These are phyloP conservation scores for Colletotrichum tropicale DNA, from an alignment of 2,329 filamentous ascomycete species.

Conservation along the genomic window DNA sequence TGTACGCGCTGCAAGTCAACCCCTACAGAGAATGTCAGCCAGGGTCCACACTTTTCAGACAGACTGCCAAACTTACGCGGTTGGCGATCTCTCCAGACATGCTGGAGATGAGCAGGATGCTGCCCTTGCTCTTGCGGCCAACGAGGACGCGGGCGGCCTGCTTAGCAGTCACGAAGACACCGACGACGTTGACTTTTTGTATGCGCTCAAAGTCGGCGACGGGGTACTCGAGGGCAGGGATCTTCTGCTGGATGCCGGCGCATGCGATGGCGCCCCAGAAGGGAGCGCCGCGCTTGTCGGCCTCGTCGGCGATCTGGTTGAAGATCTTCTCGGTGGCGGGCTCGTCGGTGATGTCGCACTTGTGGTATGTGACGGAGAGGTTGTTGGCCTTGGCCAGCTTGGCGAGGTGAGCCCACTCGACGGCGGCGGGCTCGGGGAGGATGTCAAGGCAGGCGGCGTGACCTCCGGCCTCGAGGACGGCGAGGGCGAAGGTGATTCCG, in stretches of 20 bases:
- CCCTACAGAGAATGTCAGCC: slow-evolving; percentile 44
- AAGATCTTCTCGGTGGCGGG: slow-evolving; percentile 36
- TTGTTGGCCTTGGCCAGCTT: slow-evolving; percentile 41
- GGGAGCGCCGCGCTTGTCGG: slow-evolving; percentile 31
- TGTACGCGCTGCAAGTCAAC: slow-evolving; percentile 67
- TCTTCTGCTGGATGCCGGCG: slow-evolving; percentile 53
- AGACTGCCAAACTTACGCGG: slow-evolving; percentile 40
- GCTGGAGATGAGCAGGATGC: slow-evolving; percentile 54
- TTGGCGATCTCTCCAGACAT: slow-evolving; percentile 56
- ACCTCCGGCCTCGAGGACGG: slow-evolving; percentile 53
- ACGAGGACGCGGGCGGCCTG: slow-evolving; percentile 65
- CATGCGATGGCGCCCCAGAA: slow-evolving; percentile 47
- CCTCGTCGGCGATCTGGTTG: slow-evolving; percentile 38
- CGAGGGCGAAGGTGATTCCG: slow-evolving; percentile 52
- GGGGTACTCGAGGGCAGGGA: slow-evolving; percentile 50
- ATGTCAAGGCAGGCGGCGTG: slow-evolving; percentile 54
- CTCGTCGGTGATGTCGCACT: slow-evolving; percentile 54
- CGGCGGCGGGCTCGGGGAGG: slow-evolving; percentile 36
- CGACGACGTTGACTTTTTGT: slow-evolving; percentile 72
- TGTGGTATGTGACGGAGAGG: slow-evolving; percentile 41
- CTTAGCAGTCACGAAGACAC: slow-evolving; percentile 73
- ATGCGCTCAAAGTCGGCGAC: slow-evolving; percentile 69
- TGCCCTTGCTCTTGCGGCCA: slow-evolving; percentile 44
- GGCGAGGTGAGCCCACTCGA: slow-evolving; percentile 45
- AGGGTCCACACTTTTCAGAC: neutral